Evolutionary conservation across 768 basidiomycete species (phyloP).

Genomic region (Lactarius quietus): DNA sequence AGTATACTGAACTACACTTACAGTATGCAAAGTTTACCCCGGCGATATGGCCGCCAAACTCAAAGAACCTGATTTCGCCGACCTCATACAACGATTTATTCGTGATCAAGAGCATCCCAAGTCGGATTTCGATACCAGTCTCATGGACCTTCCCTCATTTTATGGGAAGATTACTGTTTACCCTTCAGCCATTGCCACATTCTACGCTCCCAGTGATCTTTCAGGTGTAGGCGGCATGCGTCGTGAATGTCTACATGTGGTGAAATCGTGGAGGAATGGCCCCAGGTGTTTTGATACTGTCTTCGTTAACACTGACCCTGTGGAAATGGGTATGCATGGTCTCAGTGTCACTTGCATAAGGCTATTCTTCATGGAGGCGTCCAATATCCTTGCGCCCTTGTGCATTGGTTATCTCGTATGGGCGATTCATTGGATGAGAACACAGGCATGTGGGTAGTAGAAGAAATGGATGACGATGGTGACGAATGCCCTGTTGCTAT

Average conservation of each 20-base stretch:
- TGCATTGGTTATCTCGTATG: background rate
- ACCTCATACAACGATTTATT: too few relatives aligned
- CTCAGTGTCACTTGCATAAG: background rate
- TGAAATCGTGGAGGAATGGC: background rate
- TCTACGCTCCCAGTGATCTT: slow-evolving; percentile 13
- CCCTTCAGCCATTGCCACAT: background rate
- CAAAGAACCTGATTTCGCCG: too few relatives aligned
- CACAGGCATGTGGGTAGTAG: slow-evolving; percentile 17
- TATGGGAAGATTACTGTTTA: background rate
- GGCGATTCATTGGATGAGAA: background rate
- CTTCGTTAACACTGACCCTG: background rate
- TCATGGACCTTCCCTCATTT: too few relatives aligned
- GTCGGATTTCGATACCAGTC: too few relatives aligned
- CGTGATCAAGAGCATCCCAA: too few relatives aligned
- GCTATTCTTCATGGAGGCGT: background rate
- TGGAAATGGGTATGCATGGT: slow-evolving; percentile 1
- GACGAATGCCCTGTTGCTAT: background rate
- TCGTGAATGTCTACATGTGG: background rate
- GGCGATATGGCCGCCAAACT: too few relatives aligned
- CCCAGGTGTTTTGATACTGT: background rate
- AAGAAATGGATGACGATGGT: background rate
- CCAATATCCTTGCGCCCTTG: slow-evolving; percentile 11
- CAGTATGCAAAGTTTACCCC: too few relatives aligned
- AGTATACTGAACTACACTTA: too few relatives aligned
- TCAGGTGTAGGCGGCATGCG: background rate